Base-by-base conservation (phyloP, 2,329 filamentous ascomycete species). In the Calcarisporium arbuscula region DNA sequence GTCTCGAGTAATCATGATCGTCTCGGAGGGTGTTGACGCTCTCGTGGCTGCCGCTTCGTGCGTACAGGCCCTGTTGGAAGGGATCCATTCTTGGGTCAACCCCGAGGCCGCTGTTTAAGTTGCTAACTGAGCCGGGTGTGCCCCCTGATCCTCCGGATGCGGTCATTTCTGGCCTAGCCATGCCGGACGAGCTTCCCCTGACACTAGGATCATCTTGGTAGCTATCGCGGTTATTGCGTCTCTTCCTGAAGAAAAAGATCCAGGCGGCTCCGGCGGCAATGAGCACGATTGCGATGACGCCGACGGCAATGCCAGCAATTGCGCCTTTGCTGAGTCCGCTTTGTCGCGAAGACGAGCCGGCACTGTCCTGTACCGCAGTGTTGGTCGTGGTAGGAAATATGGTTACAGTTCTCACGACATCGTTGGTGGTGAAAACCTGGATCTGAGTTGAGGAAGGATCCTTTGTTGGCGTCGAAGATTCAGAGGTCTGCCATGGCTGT, bases 31-130 rank as follows among this genome's bases (percentile, higher is more conserved):
- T 80, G 45, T 74, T 74, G 49, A 82, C 59, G 50, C 76, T 81
- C 51, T 81, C 77, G 41, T 70, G 69, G 46, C 76, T 80, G 52
- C 71, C 72, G 46, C 69, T 77, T 18, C 71, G 64, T 28, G 62
- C 60, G 51, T 80, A 81, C 10, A 79, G 59, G 14, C 69, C 70
- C 22, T 68, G 65, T 30, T 72, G 67, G 41, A 73, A 78, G 1
- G 77, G 77, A 47, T 81, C 72, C 61, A 81, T 70, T 28, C 77
- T 67, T 20, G 77, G 77, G 49, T 82, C 77, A 35, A 79, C 68
- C 8, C 74, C 71, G 34, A 80, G 52, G 28, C 64, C 62, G 51
- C 70, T 72, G 42, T 65, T 73, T 36, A 70, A 68, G 37, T 72
- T 68, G 26, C 66, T 62, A 6, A 59, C 61, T 4, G 64, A 64